Evolutionary conservation across 768 basidiomycete species (phyloP), one percentile per base, ranked within the genome.

Genomic region (Cantharellus anzutake): DNA sequence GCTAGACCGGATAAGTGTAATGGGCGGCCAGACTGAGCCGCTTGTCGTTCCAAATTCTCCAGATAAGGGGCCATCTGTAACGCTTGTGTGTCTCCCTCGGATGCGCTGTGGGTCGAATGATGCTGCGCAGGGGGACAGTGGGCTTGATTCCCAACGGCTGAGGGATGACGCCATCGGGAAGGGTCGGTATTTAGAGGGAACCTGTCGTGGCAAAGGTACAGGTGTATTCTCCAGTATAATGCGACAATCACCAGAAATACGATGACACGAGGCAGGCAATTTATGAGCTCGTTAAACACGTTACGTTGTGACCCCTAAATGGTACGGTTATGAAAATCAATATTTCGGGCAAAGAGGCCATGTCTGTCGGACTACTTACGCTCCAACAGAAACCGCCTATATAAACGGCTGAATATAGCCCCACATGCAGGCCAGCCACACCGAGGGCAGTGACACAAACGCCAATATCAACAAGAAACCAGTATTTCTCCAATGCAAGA

Each of bases 311-410:
- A 11, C 7, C 11, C 52, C 52, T 55, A 35, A 11, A 11, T 7
- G 52, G 37, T 48, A 48, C 11, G 29, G 44, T 48, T 48, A 29
- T 11, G 29, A 11, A 29, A 48, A 29, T 48, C 44, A 29, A 11
- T 11, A 29, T 29, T 29, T 29, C 20, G 20, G 20, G 20, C 20
- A 29, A 29, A 29, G 52, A 55, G 52, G 11, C 7, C 7, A 55
- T 11, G 11, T 11, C 52, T 11, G 7, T 11, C 11, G 11, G 35
- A 11, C 7, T 16, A 58, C 56, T n/a, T 37, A 58, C 57, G 39
- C 11, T 57, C 5, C 5, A 59, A 38, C 58, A 59, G 50, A 59
- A 59, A n/a, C 60, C 60, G 34, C 60, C 60, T 29, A 61, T 61
- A 41, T 61, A 61, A 35, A 51, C 59, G 2, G 59, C 41, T 7